Conservation (phyloP, 2,329 filamentous ascomycete genomes). For the Dactylellina drechsleri region DNA sequence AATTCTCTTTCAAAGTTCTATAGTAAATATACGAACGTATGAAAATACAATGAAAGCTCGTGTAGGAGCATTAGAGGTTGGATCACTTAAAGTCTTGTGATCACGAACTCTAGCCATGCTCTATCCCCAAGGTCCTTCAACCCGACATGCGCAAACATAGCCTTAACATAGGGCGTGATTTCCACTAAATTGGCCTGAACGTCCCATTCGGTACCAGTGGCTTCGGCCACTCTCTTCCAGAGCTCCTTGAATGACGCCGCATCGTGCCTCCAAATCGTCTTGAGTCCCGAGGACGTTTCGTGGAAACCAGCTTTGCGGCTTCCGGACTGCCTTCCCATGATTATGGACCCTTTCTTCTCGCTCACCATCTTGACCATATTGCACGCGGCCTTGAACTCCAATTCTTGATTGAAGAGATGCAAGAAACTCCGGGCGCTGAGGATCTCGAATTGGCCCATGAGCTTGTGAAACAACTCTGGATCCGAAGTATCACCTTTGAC, state of each 20-base stretch:
- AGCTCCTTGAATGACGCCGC: slow-evolving; percentile 60
- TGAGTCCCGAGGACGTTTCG: slow-evolving; percentile 53
- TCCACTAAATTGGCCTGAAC: slow-evolving; percentile 37
- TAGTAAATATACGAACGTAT: no score
- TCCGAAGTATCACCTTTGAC: slow-evolving; percentile 35
- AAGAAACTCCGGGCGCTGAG: slow-evolving; percentile 60
- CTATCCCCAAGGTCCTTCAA: slow-evolving; percentile 7
- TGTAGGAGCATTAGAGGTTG: no score
- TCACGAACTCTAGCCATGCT: slow-evolving; percentile 42
- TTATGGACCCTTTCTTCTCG: slow-evolving; percentile 59
- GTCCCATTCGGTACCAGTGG: slow-evolving; percentile 37
- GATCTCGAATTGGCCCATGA: slow-evolving; percentile 59
- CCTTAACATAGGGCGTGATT: slow-evolving; percentile 18
- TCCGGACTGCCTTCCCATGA: slow-evolving; percentile 59
- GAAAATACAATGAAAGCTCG: no score
- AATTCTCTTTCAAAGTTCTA: neutral
- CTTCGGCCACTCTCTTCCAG: slow-evolving; percentile 60
- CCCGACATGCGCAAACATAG: slow-evolving; percentile 7
- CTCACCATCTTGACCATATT: slow-evolving; percentile 59
- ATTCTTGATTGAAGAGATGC: slow-evolving; percentile 60
- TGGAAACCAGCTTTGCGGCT: slow-evolving; percentile 52
- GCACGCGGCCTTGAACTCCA: slow-evolving; percentile 58
- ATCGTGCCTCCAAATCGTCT: slow-evolving; percentile 60
- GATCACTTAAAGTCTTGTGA: slow-evolving; percentile 3
- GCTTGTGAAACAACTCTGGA: slow-evolving; percentile 24